These are phyloP conservation scores for Lodderomyces metapsilosis DNA, from an alignment of 1,139 yeast species.

Conservation along the genomic window DNA sequence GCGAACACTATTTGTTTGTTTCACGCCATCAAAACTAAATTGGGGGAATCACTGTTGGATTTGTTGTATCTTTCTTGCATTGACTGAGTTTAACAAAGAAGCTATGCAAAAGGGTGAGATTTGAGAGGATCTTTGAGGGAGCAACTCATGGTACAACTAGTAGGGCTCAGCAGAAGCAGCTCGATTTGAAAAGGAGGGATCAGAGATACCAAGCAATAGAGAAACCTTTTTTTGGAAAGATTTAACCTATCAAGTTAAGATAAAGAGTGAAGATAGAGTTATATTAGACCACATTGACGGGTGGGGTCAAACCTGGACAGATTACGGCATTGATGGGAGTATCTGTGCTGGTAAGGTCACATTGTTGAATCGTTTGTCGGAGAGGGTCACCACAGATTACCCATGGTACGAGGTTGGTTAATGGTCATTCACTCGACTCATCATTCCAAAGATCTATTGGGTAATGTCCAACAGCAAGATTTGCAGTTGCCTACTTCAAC, in stretches of 20 bases:
- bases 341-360: slow-evolving; percentile 38
- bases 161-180: slow-evolving; percentile 29
- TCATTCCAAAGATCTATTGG: too few relatives aligned
- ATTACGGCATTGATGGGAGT: slow-evolving; percentile 33
- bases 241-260: slow-evolving; percentile 68
- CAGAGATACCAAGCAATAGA: slow-evolving; percentile 14
- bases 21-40: too few relatives aligned
- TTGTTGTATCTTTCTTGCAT: too few relatives aligned
- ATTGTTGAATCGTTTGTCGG: slow-evolving; percentile 33
- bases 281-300: slow-evolving; percentile 72
- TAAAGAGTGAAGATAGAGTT: slow-evolving; percentile 59
- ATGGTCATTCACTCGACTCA: too few relatives aligned
- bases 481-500: too few relatives aligned
- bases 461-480: too few relatives aligned
- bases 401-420: slow-evolving; percentile 36
- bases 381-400: slow-evolving; percentile 36
- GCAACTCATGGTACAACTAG: too few relatives aligned
- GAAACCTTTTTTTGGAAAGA: slow-evolving; percentile 73
- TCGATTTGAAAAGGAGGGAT: slow-evolving; percentile 4
- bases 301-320: slow-evolving; percentile 43
- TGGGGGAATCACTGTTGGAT: slow-evolving; percentile 67
- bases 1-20: too few relatives aligned
- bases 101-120: too few relatives aligned
- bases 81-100: too few relatives aligned
- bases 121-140: slow-evolving; percentile 40